Evolutionary conservation across 805 yeast genomes (phyloP).

Genomic region (Candida nanaspora): DNA sequence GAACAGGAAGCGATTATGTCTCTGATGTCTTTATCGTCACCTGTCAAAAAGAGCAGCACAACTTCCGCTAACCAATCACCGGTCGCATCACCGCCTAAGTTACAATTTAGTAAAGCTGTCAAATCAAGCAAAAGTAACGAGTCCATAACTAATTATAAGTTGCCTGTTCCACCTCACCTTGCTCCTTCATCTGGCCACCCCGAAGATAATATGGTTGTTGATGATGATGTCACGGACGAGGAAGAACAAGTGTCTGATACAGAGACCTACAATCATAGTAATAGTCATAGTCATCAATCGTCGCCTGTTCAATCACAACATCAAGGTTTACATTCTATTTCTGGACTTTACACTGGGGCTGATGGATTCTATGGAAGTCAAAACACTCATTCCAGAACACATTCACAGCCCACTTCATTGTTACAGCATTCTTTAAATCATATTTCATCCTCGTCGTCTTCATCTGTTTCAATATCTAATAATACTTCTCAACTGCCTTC

Average conservation of each 20-base stretch:
- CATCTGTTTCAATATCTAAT: too few species aligned
- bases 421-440: constrained; percentile 2
- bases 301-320: neutral
- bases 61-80: constrained; percentile 8
- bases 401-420: constrained; percentile 1
- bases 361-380: neutral
- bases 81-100: neutral
- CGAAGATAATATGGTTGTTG: neutral
- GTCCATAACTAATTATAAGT: too few species aligned
- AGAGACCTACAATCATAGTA: neutral
- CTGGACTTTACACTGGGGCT: too few species aligned
- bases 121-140: neutral
- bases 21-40: constrained; percentile 48
- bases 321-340: neutral
- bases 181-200: neutral
- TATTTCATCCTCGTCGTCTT: neutral
- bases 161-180: neutral
- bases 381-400: neutral
- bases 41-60: constrained; percentile 27
- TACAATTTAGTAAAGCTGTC: neutral
- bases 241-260: constrained; percentile 1
- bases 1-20: constrained; percentile 54
- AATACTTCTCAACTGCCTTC: too few species aligned
- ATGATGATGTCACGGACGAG: constrained; percentile 3
- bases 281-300: neutral